A percentile compares a stretch with the other conserved stretches of the same genome.
Evolutionary conservation across 2,329 filamentous ascomycete species (phyloP).

Genomic region (Fusarium sp.): DNA sequence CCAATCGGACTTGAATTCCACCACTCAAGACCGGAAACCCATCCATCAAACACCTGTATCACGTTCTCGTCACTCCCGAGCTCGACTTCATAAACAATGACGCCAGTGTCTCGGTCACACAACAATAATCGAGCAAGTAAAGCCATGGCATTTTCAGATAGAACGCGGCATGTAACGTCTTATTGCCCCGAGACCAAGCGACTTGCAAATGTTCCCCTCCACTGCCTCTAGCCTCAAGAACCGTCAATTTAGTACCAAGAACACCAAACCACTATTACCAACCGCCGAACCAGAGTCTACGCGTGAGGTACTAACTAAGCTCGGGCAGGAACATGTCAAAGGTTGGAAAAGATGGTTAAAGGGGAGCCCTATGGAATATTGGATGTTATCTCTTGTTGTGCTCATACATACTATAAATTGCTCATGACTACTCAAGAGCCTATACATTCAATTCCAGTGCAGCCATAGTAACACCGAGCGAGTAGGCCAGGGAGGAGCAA

Average conservation of each 20-base stretch:
- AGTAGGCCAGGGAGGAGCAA: too few relatives aligned
- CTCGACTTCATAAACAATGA: not conserved
- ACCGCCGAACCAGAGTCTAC: not conserved
- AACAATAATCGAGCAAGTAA: constrained; percentile 6
- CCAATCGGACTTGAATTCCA: not conserved
- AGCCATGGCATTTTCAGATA: not conserved
- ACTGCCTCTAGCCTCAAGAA: not conserved
- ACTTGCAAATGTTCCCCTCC: not conserved
- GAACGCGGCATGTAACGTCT: not conserved
- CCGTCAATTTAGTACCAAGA: not conserved
- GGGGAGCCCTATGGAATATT: not conserved
- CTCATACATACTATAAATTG: not conserved
- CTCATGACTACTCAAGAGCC: not conserved
- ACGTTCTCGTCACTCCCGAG: not conserved
- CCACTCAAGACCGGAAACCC: not conserved
- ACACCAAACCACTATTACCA: not conserved
- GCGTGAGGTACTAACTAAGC: not conserved
- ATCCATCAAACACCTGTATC: not conserved
- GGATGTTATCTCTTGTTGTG: not conserved
- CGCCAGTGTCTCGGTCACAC: not conserved
- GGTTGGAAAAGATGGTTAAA: not conserved
- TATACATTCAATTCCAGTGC: not conserved
- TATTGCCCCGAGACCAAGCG: not conserved
- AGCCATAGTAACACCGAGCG: not conserved
- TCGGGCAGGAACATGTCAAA: not conserved